Base-by-base conservation (phyloP, 352 stramenopile genomes). In the Peronospora destructor region DNA sequence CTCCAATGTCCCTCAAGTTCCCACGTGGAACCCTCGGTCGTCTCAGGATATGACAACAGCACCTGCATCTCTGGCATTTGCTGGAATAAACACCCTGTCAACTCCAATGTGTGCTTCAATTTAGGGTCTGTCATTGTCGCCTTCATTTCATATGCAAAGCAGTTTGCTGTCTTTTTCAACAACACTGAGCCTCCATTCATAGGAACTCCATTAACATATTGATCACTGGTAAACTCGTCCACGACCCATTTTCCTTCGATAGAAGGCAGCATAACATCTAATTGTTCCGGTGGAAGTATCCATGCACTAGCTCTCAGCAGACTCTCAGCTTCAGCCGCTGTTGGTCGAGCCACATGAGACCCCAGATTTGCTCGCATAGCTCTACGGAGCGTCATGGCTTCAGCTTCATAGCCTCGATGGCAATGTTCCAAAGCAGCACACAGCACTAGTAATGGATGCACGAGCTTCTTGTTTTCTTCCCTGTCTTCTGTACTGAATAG, bases 201-300 rank as follows among this genome's bases (percentile, higher is more conserved):
- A 3, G 68, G 64, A 0, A 46, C 21, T 28, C 51, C 23, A 46
- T 52, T 36, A 14, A 53, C 68, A 44, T 81, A 66, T 33, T 81
- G 74, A n/a, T 89, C 77, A 35, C 45, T 65, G 0, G 63, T 64
- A 51, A 83, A 88, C 47, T 94, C 83, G 45, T 94, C 83, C 13
- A 72, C 51, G 2, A 85, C 37, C 83, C 83, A 94, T 47, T 91
- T 87, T 8, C 83, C 83, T 52, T 91, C 80, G 30, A 91, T 53
- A 6, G 65, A 80, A 8, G 74, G 60, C 9, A 94, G 37, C 46
- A 78, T 81, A 16, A 59, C 47, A 41, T 75, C 63, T 6, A 79
- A 30, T 38, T 61, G 52, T 0, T 61, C 53, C 5, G 53, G 37
- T 6, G 78, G 56, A 0, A 86, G 53, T 7, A 94, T 61, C 83